Evolutionary conservation across 805 yeast genomes (phyloP).

Genomic region (Yamadazyma nakazawae): DNA sequence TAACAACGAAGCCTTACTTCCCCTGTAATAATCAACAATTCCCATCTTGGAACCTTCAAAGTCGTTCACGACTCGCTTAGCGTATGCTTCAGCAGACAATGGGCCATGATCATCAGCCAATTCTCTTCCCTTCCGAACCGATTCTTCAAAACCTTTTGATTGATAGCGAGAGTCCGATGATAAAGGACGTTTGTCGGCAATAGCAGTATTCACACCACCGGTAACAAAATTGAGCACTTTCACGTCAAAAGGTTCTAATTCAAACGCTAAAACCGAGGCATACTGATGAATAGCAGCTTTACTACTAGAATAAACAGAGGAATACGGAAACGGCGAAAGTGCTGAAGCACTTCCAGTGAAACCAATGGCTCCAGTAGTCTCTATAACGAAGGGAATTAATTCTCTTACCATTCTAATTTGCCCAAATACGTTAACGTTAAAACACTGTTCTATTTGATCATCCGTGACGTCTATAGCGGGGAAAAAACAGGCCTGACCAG

Average conservation of each 20-base stretch:
- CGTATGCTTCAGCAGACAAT: conserved; percentile 57
- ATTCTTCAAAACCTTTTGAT: conserved; percentile 46
- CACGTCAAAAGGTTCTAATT: conserved; percentile 69
- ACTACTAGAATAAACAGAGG: conserved; percentile 60
- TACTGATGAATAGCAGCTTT: conserved; percentile 78
- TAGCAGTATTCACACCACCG: conserved; percentile 72
- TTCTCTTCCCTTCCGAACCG: conserved; percentile 48
- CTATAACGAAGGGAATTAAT: conserved; percentile 52
- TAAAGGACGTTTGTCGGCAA: conserved; percentile 62
- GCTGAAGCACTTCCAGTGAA: conserved; percentile 78
- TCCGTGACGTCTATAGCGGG: conserved; percentile 68
- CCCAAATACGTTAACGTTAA: conserved; percentile 67
- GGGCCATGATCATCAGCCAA: conserved; percentile 63
- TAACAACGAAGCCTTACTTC: conserved; percentile 42
- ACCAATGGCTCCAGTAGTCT: conserved; percentile 64
- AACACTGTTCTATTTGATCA: conserved; percentile 48
- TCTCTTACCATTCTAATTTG: conserved; percentile 63
- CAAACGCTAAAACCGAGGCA: conserved; percentile 59
- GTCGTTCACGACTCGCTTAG: conserved; percentile 51
- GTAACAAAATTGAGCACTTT: conserved; percentile 67
- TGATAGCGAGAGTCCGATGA: conserved; percentile 55
- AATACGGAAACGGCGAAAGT: conserved; percentile 64
- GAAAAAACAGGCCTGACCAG: conserved; percentile 72
- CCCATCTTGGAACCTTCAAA: conserved; percentile 26
- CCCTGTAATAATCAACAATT: conserved; percentile 53